phyloP scores from a whole-genome alignment of 2,329 filamentous ascomycete species.

The Conoideocrella luteorostrata region DNA sequence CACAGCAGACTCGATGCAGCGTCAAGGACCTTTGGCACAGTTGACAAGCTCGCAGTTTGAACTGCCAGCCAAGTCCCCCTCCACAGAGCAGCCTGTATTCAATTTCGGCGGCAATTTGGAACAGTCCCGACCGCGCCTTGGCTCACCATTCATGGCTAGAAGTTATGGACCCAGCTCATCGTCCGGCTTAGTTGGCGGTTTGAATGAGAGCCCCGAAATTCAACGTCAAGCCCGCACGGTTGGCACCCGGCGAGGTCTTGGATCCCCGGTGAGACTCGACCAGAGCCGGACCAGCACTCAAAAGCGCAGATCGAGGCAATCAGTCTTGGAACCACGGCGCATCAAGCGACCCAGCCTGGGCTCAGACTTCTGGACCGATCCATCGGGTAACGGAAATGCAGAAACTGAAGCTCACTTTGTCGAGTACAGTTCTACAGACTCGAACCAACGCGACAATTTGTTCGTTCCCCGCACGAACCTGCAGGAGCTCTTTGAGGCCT shows the following conservation, averaged over 20 bases:
- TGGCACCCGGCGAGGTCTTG: conserved; percentile 42
- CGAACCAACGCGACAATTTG: conserved; percentile 28
- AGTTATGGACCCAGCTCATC: conserved; percentile 60
- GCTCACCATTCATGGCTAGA: conserved; percentile 49
- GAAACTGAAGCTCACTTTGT: conserved; percentile 16
- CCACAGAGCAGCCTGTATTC: neutral
- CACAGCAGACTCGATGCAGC: conserved; percentile 60
- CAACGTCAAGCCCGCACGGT: conserved; percentile 42
- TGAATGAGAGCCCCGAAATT: conserved; percentile 24
- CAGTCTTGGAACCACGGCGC: conserved; percentile 39
- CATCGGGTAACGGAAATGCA: conserved; percentile 22
- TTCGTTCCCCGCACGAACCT: conserved; percentile 37
- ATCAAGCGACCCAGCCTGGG: conserved; percentile 48
- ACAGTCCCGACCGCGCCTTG: conserved; percentile 31
- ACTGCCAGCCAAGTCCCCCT: conserved; percentile 11
- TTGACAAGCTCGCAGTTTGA: conserved; percentile 40
- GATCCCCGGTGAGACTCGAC: conserved; percentile 46
- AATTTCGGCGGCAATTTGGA: conserved; percentile 15
- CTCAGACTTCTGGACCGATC: conserved; percentile 48
- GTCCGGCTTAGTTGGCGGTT: conserved; percentile 34
- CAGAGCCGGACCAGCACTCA: conserved; percentile 47
- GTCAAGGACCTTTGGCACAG: conserved; percentile 53
- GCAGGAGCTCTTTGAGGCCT: conserved; percentile 33
- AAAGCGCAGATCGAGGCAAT: conserved; percentile 46
- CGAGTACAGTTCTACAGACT: conserved; percentile 28